These are phyloP conservation scores for Russula ochroleuca DNA, from an alignment of 768 basidiomycete species.

Conservation along the genomic window DNA sequence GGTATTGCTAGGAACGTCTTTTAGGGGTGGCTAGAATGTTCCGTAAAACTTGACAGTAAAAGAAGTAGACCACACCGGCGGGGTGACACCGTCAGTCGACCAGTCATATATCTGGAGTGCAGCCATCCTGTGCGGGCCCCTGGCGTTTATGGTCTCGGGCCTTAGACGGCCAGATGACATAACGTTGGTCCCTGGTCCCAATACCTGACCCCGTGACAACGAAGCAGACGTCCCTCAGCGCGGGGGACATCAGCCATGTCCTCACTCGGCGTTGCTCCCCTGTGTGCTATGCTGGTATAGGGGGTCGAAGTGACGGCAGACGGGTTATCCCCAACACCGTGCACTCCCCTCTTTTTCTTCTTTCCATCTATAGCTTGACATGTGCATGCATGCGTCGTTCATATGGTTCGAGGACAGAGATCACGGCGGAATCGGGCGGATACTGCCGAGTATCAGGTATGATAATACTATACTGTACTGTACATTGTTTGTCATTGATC, in stretches of 20 bases:
- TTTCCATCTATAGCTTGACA: no score
- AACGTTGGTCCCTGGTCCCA: constrained; percentile 8
- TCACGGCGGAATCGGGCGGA: constrained; percentile 6
- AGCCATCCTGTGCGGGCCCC: constrained; percentile 14
- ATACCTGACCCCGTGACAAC: constrained; percentile 9
- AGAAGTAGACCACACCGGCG: constrained; percentile 7
- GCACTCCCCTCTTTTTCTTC: no score
- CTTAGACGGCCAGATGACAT: constrained; percentile 8
- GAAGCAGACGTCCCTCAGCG: constrained; percentile 6
- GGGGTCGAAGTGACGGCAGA: neutral
- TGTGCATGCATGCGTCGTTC: no score
- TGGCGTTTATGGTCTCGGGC: constrained; percentile 22
- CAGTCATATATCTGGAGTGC: constrained; percentile 14
- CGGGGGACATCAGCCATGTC: constrained; percentile 2
- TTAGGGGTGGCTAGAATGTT: constrained; percentile 1
- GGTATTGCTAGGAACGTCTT: constrained; percentile 20
- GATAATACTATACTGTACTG: no score
- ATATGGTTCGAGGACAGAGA: neutral
- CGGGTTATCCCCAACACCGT: no score
- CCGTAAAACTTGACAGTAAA: neutral
- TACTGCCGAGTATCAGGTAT: constrained; percentile 16
- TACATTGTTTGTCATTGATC: neutral
- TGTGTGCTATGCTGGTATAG: neutral
- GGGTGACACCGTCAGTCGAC: constrained; percentile 14
- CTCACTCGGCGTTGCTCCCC: neutral